A percentile compares a stretch with the other conserved stretches of the same genome.
Conservation (phyloP, 1,139 yeast species). For the Pichia sp. region DNA sequence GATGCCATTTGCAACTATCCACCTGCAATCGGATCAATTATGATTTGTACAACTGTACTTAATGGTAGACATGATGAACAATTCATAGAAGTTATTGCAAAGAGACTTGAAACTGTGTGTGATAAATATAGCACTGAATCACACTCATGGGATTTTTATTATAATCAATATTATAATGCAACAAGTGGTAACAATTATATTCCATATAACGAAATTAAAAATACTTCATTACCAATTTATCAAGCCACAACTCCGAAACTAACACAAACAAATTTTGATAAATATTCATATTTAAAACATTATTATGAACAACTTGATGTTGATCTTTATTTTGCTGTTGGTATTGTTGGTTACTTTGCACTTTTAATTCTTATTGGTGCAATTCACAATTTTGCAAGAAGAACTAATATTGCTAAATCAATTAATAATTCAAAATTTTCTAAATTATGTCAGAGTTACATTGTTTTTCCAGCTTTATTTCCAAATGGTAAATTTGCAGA, state of each 20-base stretch:
- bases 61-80: constrained; percentile 7
- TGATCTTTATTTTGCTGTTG: constrained; percentile 13
- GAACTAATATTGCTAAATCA: constrained; percentile 2
- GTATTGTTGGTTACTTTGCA: constrained; percentile 12
- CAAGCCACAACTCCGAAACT: constrained; percentile 12
- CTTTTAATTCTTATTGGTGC: constrained; percentile 12
- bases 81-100: constrained; percentile 5
- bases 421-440: constrained; percentile 5
- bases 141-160: constrained; percentile 1
- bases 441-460: constrained; percentile 10
- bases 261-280: neutral
- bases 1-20: constrained; percentile 18
- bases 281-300: neutral
- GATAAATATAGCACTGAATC: neutral
- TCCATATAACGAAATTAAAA: constrained; percentile 1
- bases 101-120: constrained; percentile 12
- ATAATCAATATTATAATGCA: constrained; percentile 11
- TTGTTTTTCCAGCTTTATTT: constrained; percentile 13
- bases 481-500: constrained; percentile 13
- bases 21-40: constrained; percentile 24
- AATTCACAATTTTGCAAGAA: constrained; percentile 10
- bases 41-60: constrained; percentile 22
- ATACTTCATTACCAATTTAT: constrained; percentile 12
- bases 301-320: constrained; percentile 11
- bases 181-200: constrained; percentile 3